Base-by-base conservation (phyloP, 139 green algal genomes). In the Spirogloea muscicola region DNA sequence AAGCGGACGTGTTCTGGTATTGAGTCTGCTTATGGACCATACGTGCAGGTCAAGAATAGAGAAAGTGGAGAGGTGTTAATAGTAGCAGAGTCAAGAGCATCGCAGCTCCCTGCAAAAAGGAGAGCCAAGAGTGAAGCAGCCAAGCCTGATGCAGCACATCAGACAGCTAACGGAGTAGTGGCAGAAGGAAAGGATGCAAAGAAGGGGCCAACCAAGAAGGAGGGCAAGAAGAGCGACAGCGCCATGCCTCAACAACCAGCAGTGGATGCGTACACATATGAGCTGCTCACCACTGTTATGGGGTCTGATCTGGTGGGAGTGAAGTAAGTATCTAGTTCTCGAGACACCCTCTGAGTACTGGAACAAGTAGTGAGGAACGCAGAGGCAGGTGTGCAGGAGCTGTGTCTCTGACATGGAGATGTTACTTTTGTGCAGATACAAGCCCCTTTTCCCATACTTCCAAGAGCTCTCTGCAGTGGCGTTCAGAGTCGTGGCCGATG, bases 381-480 rank as follows among this genome's bases (percentile, higher is more conserved):
- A n/a, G n/a, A n/a, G n/a, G n/a, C n/a, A n/a, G n/a, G n/a, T n/a
- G n/a, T n/a, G n/a, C n/a, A n/a, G n/a, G n/a, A n/a, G n/a, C n/a
- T n/a, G n/a, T n/a, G n/a, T n/a, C n/a, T n/a, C n/a, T n/a, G n/a
- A n/a, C n/a, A n/a, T n/a, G n/a, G n/a, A n/a, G n/a, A n/a, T n/a
- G n/a, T n/a, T n/a, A n/a, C n/a, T n/a, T n/a, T n/a, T n/a, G n/a
- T n/a, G 43, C 74, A 81, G 65, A 16, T 99, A 98, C 84, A 64
- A 85, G 72, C 94, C 94, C 2, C 86, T 98, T n/a, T 99, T 99
- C 77, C 82, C 84, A 6, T 98, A 93, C 79, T 99, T 96, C 37
- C 74, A 68, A n/a, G 40, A 84, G 40, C 79, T 92, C 38, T 87
- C 86, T 44, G 68, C 66, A 9, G 59, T 0, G 31, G 87, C 86